phyloP scores from a whole-genome alignment of 768 basidiomycete species.

The Gymnopilus junonius region DNA sequence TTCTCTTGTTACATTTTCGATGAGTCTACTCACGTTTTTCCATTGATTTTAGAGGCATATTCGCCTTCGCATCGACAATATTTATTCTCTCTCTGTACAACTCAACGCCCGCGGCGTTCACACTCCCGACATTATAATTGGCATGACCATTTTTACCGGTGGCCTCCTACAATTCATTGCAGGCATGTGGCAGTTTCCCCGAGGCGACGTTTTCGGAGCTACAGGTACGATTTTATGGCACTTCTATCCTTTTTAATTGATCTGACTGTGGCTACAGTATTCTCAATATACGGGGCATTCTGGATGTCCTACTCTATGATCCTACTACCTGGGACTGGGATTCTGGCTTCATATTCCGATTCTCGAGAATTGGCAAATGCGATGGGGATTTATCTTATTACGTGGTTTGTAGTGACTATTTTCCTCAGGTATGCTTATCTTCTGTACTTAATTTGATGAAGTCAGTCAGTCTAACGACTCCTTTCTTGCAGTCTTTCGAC shows the following conservation, averaged over 20 bases:
- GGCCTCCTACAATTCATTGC: constrained; percentile 81
- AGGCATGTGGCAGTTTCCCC: constrained; percentile 78
- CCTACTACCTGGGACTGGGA: constrained; percentile 64
- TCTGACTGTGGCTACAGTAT: constrained; percentile 44
- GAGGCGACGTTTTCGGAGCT: constrained; percentile 66
- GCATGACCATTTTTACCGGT: constrained; percentile 76
- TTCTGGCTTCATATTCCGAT: constrained; percentile 52
- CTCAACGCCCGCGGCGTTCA: constrained; percentile 49
- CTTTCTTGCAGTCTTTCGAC: constrained; percentile 24
- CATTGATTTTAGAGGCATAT: constrained; percentile 30
- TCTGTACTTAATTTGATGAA: background rate
- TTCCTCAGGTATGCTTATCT: constrained; percentile 57
- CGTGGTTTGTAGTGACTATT: constrained; percentile 69
- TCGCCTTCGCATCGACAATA: constrained; percentile 52
- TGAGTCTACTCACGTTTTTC: background rate
- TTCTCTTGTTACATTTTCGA: background rate
- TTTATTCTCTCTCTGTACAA: constrained; percentile 74
- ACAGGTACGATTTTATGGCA: constrained; percentile 41
- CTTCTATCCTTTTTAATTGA: background rate
- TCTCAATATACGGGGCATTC: constrained; percentile 76
- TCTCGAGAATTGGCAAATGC: constrained; percentile 53
- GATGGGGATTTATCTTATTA: constrained; percentile 68
- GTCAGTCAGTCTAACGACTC: background rate
- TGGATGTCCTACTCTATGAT: constrained; percentile 80
- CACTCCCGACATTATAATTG: constrained; percentile 66